Percentiles rank a stretch among this genome's conserved stretches.
Evolutionary conservation across 805 yeast genomes (phyloP).

Genomic region (Pichia ethanolica): DNA sequence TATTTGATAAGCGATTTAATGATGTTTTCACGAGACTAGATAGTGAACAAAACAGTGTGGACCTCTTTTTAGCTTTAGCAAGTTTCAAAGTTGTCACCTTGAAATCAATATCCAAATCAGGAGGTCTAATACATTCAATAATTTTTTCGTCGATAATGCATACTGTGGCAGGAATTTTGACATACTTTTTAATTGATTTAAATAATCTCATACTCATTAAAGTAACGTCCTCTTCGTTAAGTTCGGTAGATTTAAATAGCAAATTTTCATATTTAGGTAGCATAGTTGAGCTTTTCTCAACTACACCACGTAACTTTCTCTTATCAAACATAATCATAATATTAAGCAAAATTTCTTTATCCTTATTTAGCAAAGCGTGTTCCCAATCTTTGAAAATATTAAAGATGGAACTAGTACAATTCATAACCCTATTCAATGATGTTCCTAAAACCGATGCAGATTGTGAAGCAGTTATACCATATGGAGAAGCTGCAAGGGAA

Average conservation of each 20-base stretch:
- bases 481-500: slow-evolving; percentile 57
- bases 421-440: slow-evolving; percentile 59
- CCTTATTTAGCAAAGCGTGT: slow-evolving; percentile 39
- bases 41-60: slow-evolving; percentile 33
- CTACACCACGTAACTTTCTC: slow-evolving; percentile 48
- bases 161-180: slow-evolving; percentile 43
- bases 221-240: slow-evolving; percentile 51
- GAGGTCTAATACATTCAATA: slow-evolving; percentile 48
- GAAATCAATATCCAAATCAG: slow-evolving; percentile 43
- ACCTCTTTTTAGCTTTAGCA: slow-evolving; percentile 59
- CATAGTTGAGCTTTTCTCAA: slow-evolving; percentile 51
- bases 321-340: slow-evolving; percentile 52
- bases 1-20: slow-evolving; percentile 19
- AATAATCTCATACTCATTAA: slow-evolving; percentile 47
- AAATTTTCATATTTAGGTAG: slow-evolving; percentile 40
- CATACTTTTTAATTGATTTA: slow-evolving; percentile 30
- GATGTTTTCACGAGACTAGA: slow-evolving; percentile 34
- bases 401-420: slow-evolving; percentile 45
- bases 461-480: slow-evolving; percentile 56
- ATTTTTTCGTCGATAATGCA: slow-evolving; percentile 43
- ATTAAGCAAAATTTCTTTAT: slow-evolving; percentile 53
- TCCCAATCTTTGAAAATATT: slow-evolving; percentile 37
- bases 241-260: slow-evolving; percentile 45
- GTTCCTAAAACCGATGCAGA: slow-evolving; percentile 65
- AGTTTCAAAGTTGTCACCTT: slow-evolving; percentile 51